Percentiles rank a stretch among this genome's conserved stretches.
Conservation (phyloP, 768 basidiomycete species). For the Rhizopogon vulgaris region DNA sequence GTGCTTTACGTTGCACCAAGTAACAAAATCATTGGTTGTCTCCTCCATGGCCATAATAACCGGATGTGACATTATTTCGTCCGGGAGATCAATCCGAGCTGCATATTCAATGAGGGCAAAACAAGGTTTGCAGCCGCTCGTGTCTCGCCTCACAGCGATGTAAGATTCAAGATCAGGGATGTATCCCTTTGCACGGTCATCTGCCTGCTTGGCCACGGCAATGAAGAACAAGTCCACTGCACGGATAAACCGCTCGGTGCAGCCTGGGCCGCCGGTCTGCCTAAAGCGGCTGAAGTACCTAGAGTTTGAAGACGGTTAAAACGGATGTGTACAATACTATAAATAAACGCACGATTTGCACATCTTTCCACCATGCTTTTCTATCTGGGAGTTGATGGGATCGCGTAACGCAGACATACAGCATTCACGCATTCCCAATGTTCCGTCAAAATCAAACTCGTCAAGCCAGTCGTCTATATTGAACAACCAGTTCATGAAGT, state of each 20-base stretch:
- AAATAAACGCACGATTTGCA: constrained; percentile 27
- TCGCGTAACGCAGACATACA: constrained; percentile 26
- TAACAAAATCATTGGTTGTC: constrained; percentile 45
- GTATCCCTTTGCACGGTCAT: constrained; percentile 31
- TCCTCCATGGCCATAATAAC: constrained; percentile 39
- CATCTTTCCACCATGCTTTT: constrained; percentile 24
- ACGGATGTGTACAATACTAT: not conserved
- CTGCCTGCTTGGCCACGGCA: constrained; percentile 38
- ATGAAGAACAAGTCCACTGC: constrained; percentile 36
- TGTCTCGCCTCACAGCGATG: constrained; percentile 46
- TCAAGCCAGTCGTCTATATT: constrained; percentile 38
- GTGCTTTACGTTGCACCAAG: constrained; percentile 36
- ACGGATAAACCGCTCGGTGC: constrained; percentile 34
- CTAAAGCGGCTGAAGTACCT: constrained; percentile 35
- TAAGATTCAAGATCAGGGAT: constrained; percentile 48
- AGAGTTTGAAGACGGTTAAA: constrained; percentile 2
- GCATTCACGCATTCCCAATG: constrained; percentile 23
- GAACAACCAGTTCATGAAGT: constrained; percentile 53
- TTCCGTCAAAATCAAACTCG: constrained; percentile 27
- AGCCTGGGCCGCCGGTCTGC: constrained; percentile 32
- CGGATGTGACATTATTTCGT: constrained; percentile 48
- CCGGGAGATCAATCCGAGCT: constrained; percentile 43
- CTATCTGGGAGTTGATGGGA: constrained; percentile 20
- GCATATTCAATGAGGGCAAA: constrained; percentile 53
- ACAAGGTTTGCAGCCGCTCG: constrained; percentile 45